A percentile compares a stretch with the other conserved stretches of the same genome.
phyloP scores from a whole-genome alignment of 352 stramenopile genomes.

The Thalassiosira livingstoniorum region DNA sequence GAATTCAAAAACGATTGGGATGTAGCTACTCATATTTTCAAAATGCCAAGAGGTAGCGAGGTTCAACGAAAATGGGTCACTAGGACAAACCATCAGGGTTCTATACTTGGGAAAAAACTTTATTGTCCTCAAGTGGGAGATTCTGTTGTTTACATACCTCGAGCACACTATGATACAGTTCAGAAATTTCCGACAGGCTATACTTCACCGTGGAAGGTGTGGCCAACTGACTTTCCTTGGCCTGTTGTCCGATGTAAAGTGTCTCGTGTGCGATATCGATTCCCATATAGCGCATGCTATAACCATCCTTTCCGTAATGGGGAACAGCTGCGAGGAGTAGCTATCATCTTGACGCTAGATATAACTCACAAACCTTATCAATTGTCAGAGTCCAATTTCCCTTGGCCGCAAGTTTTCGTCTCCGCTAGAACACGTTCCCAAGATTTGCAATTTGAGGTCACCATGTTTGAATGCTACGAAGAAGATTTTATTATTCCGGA shows the following conservation, averaged over 20 bases:
- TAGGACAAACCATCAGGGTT: constrained; percentile 63
- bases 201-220: constrained; percentile 72
- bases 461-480: constrained; percentile 74
- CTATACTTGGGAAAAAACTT: constrained; percentile 63
- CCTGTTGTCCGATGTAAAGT: constrained; percentile 77
- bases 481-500: constrained; percentile 79
- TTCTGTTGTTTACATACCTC: constrained; percentile 82
- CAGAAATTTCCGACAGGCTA: constrained; percentile 66
- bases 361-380: constrained; percentile 74
- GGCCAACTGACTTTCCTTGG: constrained; percentile 67
- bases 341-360: constrained; percentile 78
- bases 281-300: constrained; percentile 78
- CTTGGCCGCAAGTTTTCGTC: constrained; percentile 76
- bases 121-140: constrained; percentile 82
- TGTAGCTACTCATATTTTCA: constrained; percentile 68
- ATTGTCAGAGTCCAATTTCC: constrained; percentile 61
- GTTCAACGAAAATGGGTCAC: constrained; percentile 69
- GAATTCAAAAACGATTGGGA: constrained; percentile 71
- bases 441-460: constrained; percentile 75
- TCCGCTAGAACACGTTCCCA: constrained; percentile 49
- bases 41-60: constrained; percentile 45
- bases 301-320: constrained; percentile 41
- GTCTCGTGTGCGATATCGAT: constrained; percentile 73
- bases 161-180: constrained; percentile 76
- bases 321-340: constrained; percentile 62